Base-by-base conservation (phyloP, 352 stramenopile genomes). In the Blastocystis sp. region DNA sequence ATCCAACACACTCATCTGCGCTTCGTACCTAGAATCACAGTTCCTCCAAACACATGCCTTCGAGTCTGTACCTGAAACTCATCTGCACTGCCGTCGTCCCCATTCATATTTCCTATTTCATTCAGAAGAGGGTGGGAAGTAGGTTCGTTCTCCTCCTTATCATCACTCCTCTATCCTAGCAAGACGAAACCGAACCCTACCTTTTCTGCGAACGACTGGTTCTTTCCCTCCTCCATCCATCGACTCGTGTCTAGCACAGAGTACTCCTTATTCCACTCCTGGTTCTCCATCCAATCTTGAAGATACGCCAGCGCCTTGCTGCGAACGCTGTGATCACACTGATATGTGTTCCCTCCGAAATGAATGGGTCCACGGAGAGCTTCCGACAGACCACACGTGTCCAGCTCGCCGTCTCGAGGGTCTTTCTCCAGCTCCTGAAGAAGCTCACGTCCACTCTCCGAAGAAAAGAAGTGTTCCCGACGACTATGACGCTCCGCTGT, bases 1-100 rank as follows among this genome's bases (percentile, higher is more conserved):
- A 61, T 78, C 67, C 42, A 78, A 42, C n/a, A 78, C 67, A 61
- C 67, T 78, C 21, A 59, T 59, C n/a, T 3, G 51, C n/a, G 11
- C 51, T 14, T 3, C 11, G 51, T 14, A 18, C 32, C n/a, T 59
- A 14, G 18, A 59, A 59, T 59, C 51, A 59, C 11, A n/a, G n/a
- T n/a, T 59, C 51, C 32, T 59, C n/a, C 11, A 59, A 3, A 14
- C 3, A 59, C 32, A 3, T 16, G 3, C 11, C 32, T 32, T 27
- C 18, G 51, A 59, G 11, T 2, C n/a, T 32, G 4, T 16, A 27
- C 18, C n/a, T 27, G 32, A 1, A 75, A 75, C 18, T 75, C 63
- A 51, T 75, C 63, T n/a, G 32, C 40, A 8, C 42, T 29, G 40
- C 11, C 44, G 14, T 34, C 36, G 4, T 49, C 36, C 6, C 11